Percentiles rank a stretch among this genome's conserved stretches.
Conservation (phyloP, 495 filamentous ascomycete genomes). For the Neurospora cerealis region DNA sequence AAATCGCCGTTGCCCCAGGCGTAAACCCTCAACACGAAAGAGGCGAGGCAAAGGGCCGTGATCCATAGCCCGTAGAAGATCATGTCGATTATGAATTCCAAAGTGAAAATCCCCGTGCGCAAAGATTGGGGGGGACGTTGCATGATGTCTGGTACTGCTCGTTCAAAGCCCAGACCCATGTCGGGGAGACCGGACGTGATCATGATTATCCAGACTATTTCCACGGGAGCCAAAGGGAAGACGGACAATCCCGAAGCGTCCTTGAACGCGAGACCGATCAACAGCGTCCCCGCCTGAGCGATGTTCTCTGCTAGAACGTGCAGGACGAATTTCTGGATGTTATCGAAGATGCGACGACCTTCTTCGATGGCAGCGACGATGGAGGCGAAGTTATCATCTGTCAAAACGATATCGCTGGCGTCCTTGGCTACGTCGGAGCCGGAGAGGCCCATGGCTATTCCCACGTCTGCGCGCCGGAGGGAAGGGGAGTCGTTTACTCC, state of each 20-base stretch:
- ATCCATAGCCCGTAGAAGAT: slow-evolving; percentile 62
- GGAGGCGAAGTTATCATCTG: slow-evolving; percentile 77
- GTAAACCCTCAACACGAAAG: slow-evolving; percentile 47
- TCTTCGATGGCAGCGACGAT: slow-evolving; percentile 68
- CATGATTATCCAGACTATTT: slow-evolving; percentile 75
- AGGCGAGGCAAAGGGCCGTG: slow-evolving; percentile 42
- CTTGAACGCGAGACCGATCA: slow-evolving; percentile 65
- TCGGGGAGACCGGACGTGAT: slow-evolving; percentile 65
- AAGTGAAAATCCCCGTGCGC: slow-evolving; percentile 56
- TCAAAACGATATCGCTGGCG: slow-evolving; percentile 78
- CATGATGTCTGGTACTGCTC: slow-evolving; percentile 61
- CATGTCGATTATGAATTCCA: slow-evolving; percentile 62
- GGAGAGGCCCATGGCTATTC: slow-evolving; percentile 75
- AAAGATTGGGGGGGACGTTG: slow-evolving; percentile 56
- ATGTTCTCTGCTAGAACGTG: slow-evolving; percentile 67
- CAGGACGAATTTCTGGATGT: slow-evolving; percentile 74
- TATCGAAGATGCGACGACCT: slow-evolving; percentile 67
- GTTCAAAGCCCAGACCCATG: slow-evolving; percentile 65
- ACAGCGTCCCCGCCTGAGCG: slow-evolving; percentile 59
- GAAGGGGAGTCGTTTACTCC: slow-evolving; percentile 81
- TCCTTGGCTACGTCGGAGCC: slow-evolving; percentile 85
- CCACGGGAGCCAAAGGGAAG: slow-evolving; percentile 62
- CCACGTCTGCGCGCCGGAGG: slow-evolving; percentile 66
- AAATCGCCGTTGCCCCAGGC: slow-evolving; percentile 59
- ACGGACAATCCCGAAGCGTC: slow-evolving; percentile 53